phyloP scores from a whole-genome alignment of 1,139 yeast species.

The Yamadazyma pseudoaaseri region DNA sequence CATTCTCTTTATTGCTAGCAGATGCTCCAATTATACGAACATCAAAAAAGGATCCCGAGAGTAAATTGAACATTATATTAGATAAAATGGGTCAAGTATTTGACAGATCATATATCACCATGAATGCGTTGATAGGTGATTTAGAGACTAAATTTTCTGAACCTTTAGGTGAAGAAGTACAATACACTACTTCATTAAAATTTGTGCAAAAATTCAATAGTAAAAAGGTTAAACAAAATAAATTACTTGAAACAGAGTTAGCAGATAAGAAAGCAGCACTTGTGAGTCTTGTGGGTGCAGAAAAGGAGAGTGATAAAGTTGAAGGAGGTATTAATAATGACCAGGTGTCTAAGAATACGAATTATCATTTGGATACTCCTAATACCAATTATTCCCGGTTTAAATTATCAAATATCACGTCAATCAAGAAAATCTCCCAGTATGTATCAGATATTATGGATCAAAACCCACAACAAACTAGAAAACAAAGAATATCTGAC shows the following conservation, averaged over 20 bases:
- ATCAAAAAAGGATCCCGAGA: constrained; percentile 20
- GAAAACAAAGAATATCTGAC: constrained; percentile 55
- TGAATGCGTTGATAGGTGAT: constrained; percentile 66
- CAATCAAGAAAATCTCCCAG: constrained; percentile 55
- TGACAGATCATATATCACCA: constrained; percentile 67
- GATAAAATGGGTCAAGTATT: constrained; percentile 81
- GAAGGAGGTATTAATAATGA: constrained; percentile 31
- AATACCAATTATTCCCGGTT: constrained; percentile 6
- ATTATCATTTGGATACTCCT: constrained; percentile 25
- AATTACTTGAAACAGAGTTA: constrained; percentile 55
- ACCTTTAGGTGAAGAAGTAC: constrained; percentile 80
- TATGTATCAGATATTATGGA: constrained; percentile 70
- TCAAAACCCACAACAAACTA: constrained; percentile 64
- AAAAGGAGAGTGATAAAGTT: constrained; percentile 37
- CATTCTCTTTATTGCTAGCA: constrained; percentile 66
- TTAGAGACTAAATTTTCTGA: constrained; percentile 76
- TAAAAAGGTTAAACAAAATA: constrained; percentile 66
- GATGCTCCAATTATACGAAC: constrained; percentile 26
- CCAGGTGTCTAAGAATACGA: constrained; percentile 25
- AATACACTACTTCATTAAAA: constrained; percentile 66
- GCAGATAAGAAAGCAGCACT: constrained; percentile 44
- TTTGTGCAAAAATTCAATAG: constrained; percentile 68
- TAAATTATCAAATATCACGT: constrained; percentile 17
- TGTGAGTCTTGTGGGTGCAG: constrained; percentile 39
- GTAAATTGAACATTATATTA: constrained; percentile 39